A percentile compares a stretch with the other conserved stretches of the same genome.
Conservation (phyloP, 495 filamentous ascomycete genomes). For the Sporormia fimetaria region DNA sequence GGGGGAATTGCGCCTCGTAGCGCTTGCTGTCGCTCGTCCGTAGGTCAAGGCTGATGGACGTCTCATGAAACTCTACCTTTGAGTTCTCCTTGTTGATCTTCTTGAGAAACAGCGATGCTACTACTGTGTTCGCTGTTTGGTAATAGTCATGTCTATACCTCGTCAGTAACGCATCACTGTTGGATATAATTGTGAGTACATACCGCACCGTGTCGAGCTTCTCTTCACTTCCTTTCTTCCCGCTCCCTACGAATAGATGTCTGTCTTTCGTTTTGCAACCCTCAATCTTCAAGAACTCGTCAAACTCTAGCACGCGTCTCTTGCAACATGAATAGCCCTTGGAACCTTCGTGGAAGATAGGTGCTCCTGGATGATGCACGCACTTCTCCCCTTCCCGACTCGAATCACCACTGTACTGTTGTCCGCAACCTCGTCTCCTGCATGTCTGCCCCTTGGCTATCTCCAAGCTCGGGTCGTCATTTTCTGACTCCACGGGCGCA, state of each 20-base stretch:
- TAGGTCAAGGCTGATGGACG: conserved; percentile 60
- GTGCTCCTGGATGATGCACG: conserved; percentile 71
- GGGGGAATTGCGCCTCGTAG: conserved; percentile 59
- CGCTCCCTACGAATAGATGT: conserved; percentile 80
- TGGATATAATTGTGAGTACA: conserved; percentile 10
- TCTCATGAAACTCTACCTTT: conserved; percentile 51
- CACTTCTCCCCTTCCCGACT: conserved; percentile 66
- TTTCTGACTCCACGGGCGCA: conserved; percentile 67
- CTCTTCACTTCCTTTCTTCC: conserved; percentile 53
- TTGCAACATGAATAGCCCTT: conserved; percentile 98
- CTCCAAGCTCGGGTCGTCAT: conserved; percentile 63
- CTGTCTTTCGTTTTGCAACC: conserved; percentile 72
- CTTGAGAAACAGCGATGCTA: conserved; percentile 88
- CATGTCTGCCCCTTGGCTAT: conserved; percentile 65
- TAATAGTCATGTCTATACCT: conserved; percentile 74
- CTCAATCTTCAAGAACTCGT: conserved; percentile 91
- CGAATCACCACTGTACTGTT: conserved; percentile 46
- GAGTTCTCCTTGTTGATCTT: conserved; percentile 81
- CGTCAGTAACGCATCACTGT: not conserved
- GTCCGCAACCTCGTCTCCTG: conserved; percentile 62
- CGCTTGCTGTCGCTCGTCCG: conserved; percentile 76
- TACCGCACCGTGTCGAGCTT: conserved; percentile 60
- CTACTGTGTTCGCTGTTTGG: conserved; percentile 75
- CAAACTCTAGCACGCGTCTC: conserved; percentile 86
- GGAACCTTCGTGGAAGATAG: conserved; percentile 92